Base-by-base conservation (phyloP, 2,329 filamentous ascomycete species). In the Trichoderma koningiopsis region DNA sequence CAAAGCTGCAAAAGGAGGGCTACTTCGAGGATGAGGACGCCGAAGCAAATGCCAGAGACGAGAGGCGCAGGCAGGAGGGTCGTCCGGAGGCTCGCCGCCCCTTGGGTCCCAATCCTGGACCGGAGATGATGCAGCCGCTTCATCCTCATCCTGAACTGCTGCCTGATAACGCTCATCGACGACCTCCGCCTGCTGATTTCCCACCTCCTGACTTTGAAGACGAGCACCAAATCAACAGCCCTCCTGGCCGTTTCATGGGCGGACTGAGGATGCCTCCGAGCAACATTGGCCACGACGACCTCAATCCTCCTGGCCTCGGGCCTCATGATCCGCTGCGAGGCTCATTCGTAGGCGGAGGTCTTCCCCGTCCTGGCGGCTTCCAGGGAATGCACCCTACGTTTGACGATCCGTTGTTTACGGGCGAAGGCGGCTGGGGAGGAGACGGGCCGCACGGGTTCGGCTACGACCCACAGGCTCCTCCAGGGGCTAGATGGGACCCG, bases 351-450 rank as follows among this genome's bases (percentile, higher is more conserved):
- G 87, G 88, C 35, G 85, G 87, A n/a, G 86, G 88, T 0, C 79
- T 89, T 5, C 83, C 84, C 27, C 81, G 85, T n/a, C 83, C 84
- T 0, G 87, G 88, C 16, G 87, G 89, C 24, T 86, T 86, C 13
- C 89, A 91, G 14, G 96, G 96, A 0, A 99, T 99, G 96, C 92
- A 97, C 79, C 96, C 96, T 0, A 97, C 94, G 0, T 96, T 97
- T 77, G 93, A 97, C 74, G 94, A 98, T 76, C 93, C 93, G 7
- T 80, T 97, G 59, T 97, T 97, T 77, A 86, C 86, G 6, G 91
- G 90, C 0, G 80, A 79, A 11, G 82, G 82, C 11, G 79, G 80
- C 1, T 82, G 77, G 7, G 79, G 83, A 3, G 79, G 80, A 43
- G 83, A 78, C 19, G 8, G 11, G 3, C 40, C 40, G 19, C 79